Evolutionary conservation across 164 flowering plant genomes (phyloP), one percentile per base, ranked within the genome.

Genomic region (Amborella trichopoda): DNA sequence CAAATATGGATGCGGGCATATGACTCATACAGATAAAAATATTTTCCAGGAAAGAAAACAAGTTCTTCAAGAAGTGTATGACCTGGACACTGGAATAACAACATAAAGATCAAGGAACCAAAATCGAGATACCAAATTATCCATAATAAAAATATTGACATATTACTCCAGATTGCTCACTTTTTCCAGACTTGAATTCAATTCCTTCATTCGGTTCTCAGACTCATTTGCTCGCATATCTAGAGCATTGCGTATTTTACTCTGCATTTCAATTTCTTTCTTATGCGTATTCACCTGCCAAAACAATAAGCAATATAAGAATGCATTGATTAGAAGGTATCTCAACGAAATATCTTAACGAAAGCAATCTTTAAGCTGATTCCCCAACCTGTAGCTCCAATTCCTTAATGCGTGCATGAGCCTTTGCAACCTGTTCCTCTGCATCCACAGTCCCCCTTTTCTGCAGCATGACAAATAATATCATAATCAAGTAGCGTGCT

Each of bases 391-490:
- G 80, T 54, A 75, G 79, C 72, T 85, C 87, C 50, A 93, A 68
- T 55, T 88, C 95, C 45, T 26, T 64, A 44, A 78, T 80, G 24
- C 78, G 80, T 45, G 94, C 83, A 66, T 76, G 77, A 44, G 89
- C 96, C 72, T 80, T 82, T 8, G 76, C 77, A 16, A 78, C 62
- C 66, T 58, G 64, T 67, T 78, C 77, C 55, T 65, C 72, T 49
- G 62, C 73, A 64, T 73, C 82, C 24, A 56, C 56, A 20, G 69
- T 53, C n/a, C 76, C 93, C 52, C 77, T 82, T 60, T 65, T 62
- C 99, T 91, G 23, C 24, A 26, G 56, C 20, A 28, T 2, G 37
- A 30, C 28, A 37, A n/a, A n/a, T n/a, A n/a, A n/a, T n/a, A n/a
- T n/a, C n/a, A n/a, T n/a, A n/a, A n/a, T n/a, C n/a, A n/a, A n/a